Evolutionary conservation across 345 rosid genomes (phyloP).

Genomic region (Eucalyptus globulus): DNA sequence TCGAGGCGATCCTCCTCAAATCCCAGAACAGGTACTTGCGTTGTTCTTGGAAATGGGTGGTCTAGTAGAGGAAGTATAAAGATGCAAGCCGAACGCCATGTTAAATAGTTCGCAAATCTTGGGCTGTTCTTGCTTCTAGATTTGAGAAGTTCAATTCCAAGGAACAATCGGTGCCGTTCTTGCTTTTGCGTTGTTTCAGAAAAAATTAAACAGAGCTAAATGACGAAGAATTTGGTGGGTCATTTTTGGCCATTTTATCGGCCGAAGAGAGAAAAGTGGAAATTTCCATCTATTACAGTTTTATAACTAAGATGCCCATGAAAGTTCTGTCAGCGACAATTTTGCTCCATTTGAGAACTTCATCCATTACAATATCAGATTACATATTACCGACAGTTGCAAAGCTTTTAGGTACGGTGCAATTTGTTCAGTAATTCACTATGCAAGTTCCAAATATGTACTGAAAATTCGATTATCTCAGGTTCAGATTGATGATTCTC

Average conservation of each 20-base stretch:
- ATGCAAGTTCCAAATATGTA: background rate
- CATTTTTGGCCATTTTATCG: background rate
- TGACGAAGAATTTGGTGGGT: background rate
- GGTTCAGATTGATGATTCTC: slow-evolving; percentile 90
- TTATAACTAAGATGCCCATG: background rate
- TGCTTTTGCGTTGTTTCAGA: background rate
- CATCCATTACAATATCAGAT: background rate
- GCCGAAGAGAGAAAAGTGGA: background rate
- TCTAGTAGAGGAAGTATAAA: background rate
- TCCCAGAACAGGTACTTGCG: background rate
- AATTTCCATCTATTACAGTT: background rate
- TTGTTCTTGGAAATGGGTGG: background rate
- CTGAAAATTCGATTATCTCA: slow-evolving; percentile 6
- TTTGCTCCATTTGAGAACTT: background rate
- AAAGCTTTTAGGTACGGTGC: background rate
- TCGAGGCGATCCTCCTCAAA: background rate
- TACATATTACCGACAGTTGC: background rate
- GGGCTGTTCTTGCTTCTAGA: background rate
- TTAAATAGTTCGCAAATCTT: background rate
- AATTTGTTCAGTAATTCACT: background rate
- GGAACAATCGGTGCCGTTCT: background rate
- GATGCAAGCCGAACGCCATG: background rate
- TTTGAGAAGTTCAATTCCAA: background rate
- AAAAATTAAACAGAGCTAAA: background rate
- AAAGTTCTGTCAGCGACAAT: background rate